phyloP scores from a whole-genome alignment of 345 rosid genomes.

The Moringa oleifera region DNA sequence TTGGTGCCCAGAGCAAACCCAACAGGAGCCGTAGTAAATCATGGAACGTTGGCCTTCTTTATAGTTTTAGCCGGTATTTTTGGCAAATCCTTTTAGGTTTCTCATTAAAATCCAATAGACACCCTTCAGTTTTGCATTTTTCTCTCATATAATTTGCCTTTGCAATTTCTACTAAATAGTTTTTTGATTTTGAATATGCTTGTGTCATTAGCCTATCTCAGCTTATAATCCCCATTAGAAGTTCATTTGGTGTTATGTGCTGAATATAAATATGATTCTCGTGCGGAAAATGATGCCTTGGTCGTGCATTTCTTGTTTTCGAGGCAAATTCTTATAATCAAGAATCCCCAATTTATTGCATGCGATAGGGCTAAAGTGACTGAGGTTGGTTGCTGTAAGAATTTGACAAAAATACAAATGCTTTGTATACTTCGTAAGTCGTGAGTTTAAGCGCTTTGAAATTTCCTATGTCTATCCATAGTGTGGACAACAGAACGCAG shows the following conservation, averaged over 20 bases:
- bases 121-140: not conserved
- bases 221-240: no score
- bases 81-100: slow-evolving; percentile 14
- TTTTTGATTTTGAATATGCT: not conserved
- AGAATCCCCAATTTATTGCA: no score
- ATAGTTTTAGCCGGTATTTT: slow-evolving; percentile 32
- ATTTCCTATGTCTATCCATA: not conserved
- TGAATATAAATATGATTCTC: no score
- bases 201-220: no score
- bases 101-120: not conserved
- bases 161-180: not conserved
- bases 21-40: slow-evolving; percentile 29
- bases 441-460: not conserved
- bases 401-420: not conserved
- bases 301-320: no score
- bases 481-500: not conserved
- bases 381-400: not conserved
- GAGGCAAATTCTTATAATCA: no score
- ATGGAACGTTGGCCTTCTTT: slow-evolving; percentile 34
- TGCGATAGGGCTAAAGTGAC: no score
- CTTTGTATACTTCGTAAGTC: not conserved
- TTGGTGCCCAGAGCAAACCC: slow-evolving; percentile 38
- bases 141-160: not conserved
- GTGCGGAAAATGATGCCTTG: no score
- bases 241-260: no score